Evolutionary conservation across 2,329 filamentous ascomycete genomes (phyloP), one percentile per base, ranked within the genome.

Genomic region (Cylindrodendrum hubeiense): DNA sequence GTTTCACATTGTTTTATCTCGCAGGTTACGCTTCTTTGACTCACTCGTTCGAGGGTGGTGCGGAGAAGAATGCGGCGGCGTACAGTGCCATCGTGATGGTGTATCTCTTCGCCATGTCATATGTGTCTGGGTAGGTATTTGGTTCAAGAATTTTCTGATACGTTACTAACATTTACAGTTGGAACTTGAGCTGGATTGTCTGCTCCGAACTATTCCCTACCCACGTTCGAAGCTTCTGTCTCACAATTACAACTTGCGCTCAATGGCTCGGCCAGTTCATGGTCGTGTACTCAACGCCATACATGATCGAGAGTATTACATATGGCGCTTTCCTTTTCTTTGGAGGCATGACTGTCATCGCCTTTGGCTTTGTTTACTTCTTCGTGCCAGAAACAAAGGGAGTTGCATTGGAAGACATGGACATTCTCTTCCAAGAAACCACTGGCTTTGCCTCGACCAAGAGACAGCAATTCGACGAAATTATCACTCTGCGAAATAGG

Each of bases 231-330:
- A 74, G 74, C 17, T 65, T 74, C 30, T 74, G 74, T 49, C 59
- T 78, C 41, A 61, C 67, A 43, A 69, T 77, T 28, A 73, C 73
- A 0, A 76, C 73, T 9, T 71, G 70, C 51, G 69, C 69, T 10
- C 76, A 78, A 56, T 78, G 76, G 75, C 67, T 79, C 3, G 71
- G 68, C 13, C 71, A 78, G 53, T 79, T 79, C 60, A 69, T 72
- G 50, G 70, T 78, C 9, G 72, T 71, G 9, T 74, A 76, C 51
- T 74, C 73, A 39, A 70, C 71, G 2, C 73, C 75, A 10, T 74
- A 77, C 51, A 78, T 78, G 76, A 67, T 77, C 22, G 19, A 59
- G 30, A 60, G 60, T n/a, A 70, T 70, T 17, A 57, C 56, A 1
- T 70, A 63, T 12, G 67, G 66, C 4, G 61, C 63, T 1, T 68